These are phyloP conservation scores for Medakamo hakoo DNA, from an alignment of 139 green algal species.

Conservation along the genomic window DNA sequence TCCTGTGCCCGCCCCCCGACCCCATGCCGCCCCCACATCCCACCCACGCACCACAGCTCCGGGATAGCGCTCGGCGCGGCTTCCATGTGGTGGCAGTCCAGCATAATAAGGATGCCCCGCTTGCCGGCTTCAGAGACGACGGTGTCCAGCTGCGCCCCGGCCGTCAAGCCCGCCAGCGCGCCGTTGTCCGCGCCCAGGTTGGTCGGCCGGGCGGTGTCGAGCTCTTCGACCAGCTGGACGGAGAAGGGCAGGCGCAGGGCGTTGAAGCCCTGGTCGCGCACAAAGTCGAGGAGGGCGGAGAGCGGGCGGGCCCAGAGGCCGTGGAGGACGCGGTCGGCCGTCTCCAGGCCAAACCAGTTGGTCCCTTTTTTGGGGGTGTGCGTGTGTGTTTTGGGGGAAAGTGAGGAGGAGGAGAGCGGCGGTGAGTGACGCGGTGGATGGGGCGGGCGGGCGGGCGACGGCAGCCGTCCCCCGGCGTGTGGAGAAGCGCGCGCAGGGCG, in stretches of 20 bases:
- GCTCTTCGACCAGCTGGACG: slow-evolving; percentile 12
- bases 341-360: slow-evolving; percentile 4
- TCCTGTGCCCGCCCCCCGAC: too few species aligned
- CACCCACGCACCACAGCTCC: slow-evolving; percentile 14
- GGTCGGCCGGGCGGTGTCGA: slow-evolving; percentile 2
- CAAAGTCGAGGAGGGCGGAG: background rate
- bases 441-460: too few species aligned
- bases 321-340: slow-evolving; percentile 12
- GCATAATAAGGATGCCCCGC: slow-evolving; percentile 17
- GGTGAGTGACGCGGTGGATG: too few species aligned
- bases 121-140: slow-evolving; percentile 9
- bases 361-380: too few species aligned
- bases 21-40: background rate
- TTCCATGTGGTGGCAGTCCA: slow-evolving; percentile 17
- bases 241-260: slow-evolving; percentile 15
- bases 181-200: slow-evolving; percentile 14
- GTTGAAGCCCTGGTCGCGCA: slow-evolving; percentile 14
- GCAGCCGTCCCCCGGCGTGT: too few species aligned
- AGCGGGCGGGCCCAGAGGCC: slow-evolving; percentile 12
- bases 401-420: too few species aligned
- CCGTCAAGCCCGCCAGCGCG: slow-evolving; percentile 9
- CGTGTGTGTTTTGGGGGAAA: too few species aligned
- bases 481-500: too few species aligned
- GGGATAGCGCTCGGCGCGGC: slow-evolving; percentile 11
- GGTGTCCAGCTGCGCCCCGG: slow-evolving; percentile 10